These are phyloP conservation scores for Xylariaceae sp. DNA, from an alignment of 2,329 filamentous ascomycete genomes.

Conservation along the genomic window DNA sequence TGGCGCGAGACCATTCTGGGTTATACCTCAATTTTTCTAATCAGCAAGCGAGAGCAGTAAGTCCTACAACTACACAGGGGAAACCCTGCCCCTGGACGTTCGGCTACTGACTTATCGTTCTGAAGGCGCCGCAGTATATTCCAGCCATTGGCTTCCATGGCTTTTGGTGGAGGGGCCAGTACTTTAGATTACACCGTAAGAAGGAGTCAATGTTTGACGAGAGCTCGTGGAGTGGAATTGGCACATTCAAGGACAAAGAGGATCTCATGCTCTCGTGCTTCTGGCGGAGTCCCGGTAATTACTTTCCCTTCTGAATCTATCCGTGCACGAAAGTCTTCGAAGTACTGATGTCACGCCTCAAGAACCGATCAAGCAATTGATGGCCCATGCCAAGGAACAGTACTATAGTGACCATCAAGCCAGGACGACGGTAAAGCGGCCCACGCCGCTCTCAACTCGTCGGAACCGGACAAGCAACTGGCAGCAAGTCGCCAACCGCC, in stretches of 20 bases:
- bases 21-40: slow-evolving; percentile 58
- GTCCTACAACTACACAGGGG: slow-evolving; percentile 16
- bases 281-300: slow-evolving; percentile 42
- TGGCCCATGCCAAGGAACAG: slow-evolving; percentile 49
- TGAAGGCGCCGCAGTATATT: slow-evolving; percentile 47
- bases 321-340: background rate
- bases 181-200: slow-evolving; percentile 46
- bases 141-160: slow-evolving; percentile 50
- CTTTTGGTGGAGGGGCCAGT: slow-evolving; percentile 52
- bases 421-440: slow-evolving; percentile 57
- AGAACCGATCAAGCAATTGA: slow-evolving; percentile 53
- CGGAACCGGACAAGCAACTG: slow-evolving; percentile 45
- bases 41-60: slow-evolving; percentile 49
- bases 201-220: slow-evolving; percentile 42
- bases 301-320: background rate
- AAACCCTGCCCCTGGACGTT: background rate
- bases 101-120: slow-evolving; percentile 3
- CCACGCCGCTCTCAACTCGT: slow-evolving; percentile 44
- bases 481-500: slow-evolving; percentile 57
- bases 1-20: slow-evolving; percentile 31
- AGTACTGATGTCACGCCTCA: background rate
- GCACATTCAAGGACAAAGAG: slow-evolving; percentile 48
- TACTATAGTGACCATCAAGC: slow-evolving; percentile 51
- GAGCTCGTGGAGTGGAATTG: slow-evolving; percentile 31
- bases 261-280: slow-evolving; percentile 52